phyloP scores from a whole-genome alignment of 2,329 filamentous ascomycete species.

The Cytospora chrysosperma region DNA sequence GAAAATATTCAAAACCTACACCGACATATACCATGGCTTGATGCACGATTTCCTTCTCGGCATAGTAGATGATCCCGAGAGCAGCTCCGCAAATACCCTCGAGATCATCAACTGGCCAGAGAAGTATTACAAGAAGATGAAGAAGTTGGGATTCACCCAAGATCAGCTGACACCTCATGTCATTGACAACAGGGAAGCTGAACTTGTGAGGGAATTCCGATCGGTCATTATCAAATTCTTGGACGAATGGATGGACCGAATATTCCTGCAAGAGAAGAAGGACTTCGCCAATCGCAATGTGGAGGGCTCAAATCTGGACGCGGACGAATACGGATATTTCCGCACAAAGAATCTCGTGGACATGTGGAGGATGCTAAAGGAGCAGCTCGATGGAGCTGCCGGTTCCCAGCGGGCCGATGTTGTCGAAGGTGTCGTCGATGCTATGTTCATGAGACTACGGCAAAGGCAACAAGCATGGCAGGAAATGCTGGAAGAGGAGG shows the following conservation, averaged over 20 bases:
- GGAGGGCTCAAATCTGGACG: constrained; percentile 74
- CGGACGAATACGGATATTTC: constrained; percentile 86
- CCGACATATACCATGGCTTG: constrained; percentile 83
- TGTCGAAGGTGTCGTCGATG: constrained; percentile 90
- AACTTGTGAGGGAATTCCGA: constrained; percentile 90
- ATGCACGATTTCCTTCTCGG: constrained; percentile 93
- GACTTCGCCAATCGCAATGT: constrained; percentile 76
- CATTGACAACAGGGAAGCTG: constrained; percentile 84
- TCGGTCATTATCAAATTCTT: constrained; percentile 93
- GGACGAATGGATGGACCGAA: constrained; percentile 96
- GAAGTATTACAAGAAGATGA: constrained; percentile 96
- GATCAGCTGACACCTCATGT: constrained; percentile 81
- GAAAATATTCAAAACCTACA: constrained; percentile 91
- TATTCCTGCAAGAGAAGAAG: constrained; percentile 77
- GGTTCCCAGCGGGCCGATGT: constrained; percentile 87
- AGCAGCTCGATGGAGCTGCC: constrained; percentile 83
- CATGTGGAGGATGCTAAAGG: constrained; percentile 95
- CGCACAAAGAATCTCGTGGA: constrained; percentile 89
- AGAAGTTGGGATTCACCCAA: constrained; percentile 76
- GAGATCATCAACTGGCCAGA: constrained; percentile 94
- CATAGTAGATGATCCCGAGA: constrained; percentile 78
- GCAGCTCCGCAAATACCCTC: constrained; percentile 83
- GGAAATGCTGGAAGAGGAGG: constrained; percentile 83
- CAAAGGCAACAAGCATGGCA: constrained; percentile 84
- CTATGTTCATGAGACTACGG: constrained; percentile 88